Conservation (phyloP, 768 basidiomycete genomes). For the Kondoa subrosea region DNA sequence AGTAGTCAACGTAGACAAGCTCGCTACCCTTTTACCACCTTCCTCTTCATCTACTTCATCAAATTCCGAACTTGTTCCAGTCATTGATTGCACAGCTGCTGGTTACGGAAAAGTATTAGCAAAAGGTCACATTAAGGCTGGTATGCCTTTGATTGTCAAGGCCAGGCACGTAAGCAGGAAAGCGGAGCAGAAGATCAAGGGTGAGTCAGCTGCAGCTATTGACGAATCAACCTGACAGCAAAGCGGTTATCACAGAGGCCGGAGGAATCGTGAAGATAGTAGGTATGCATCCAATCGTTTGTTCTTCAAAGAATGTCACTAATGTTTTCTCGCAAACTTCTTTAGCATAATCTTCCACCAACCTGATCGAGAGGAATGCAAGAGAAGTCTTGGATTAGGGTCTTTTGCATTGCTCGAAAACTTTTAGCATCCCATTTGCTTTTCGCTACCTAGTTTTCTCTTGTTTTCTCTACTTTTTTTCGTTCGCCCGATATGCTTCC, state of each 20-base stretch:
- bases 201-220: too few species aligned
- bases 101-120: conserved; percentile 91
- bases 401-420: too few species aligned
- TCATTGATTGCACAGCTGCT: conserved; percentile 61
- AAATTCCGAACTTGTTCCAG: conserved; percentile 78
- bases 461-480: background rate
- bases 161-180: conserved; percentile 43
- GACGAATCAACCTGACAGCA: too few species aligned
- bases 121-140: conserved; percentile 70
- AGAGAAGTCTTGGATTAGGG: too few species aligned
- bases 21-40: conserved; percentile 64
- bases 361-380: too few species aligned
- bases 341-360: background rate
- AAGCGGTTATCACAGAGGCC: conserved; percentile 80
- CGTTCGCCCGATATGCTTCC: too few species aligned
- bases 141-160: conserved; percentile 91
- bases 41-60: conserved; percentile 61
- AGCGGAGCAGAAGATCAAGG: conserved; percentile 31
- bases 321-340: conserved; percentile 16
- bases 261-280: conserved; percentile 85
- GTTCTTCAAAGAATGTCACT: conserved; percentile 12
- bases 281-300: conserved; percentile 42
- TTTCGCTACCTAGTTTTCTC: background rate
- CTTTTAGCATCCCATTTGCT: too few species aligned
- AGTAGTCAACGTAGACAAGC: conserved; percentile 96